phyloP scores from a whole-genome alignment of 2,329 filamentous ascomycete genomes.

The Scedosporium aurantiacum region DNA sequence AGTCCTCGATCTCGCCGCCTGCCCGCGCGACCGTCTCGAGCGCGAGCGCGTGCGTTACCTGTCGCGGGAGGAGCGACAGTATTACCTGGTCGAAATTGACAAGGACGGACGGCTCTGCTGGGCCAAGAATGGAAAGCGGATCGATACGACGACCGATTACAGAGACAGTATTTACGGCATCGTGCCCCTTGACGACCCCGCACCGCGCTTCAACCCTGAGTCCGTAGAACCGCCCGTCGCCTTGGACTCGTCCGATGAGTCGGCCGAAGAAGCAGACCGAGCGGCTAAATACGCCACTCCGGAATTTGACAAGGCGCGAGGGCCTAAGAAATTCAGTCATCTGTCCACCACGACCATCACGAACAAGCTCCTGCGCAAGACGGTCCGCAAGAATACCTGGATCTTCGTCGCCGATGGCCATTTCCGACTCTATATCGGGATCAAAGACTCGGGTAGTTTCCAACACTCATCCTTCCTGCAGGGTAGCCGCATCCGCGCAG shows the following conservation, averaged over 20 bases:
- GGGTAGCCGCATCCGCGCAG: conserved; percentile 68
- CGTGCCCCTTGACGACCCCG: conserved; percentile 48
- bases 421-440: conserved; percentile 77
- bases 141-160: conserved; percentile 65
- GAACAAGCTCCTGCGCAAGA: conserved; percentile 67
- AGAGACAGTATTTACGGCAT: conserved; percentile 72
- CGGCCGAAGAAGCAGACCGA: conserved; percentile 45
- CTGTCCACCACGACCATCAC: conserved; percentile 62
- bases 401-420: conserved; percentile 85
- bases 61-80: conserved; percentile 66
- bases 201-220: conserved; percentile 25
- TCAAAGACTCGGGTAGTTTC: conserved; percentile 80
- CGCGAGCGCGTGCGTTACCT: conserved; percentile 75
- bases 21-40: conserved; percentile 64
- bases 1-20: conserved; percentile 56
- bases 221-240: conserved; percentile 8
- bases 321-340: conserved; percentile 43
- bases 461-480: conserved; percentile 87
- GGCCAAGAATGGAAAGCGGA: conserved; percentile 69
- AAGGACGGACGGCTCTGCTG: conserved; percentile 66
- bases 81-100: conserved; percentile 73
- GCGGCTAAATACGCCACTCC: conserved; percentile 35
- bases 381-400: conserved; percentile 81
- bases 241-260: conserved; percentile 25
- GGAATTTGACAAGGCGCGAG: conserved; percentile 48